Evolutionary conservation across 164 flowering plant genomes (phyloP).

Genomic region (Berberis thunbergii): DNA sequence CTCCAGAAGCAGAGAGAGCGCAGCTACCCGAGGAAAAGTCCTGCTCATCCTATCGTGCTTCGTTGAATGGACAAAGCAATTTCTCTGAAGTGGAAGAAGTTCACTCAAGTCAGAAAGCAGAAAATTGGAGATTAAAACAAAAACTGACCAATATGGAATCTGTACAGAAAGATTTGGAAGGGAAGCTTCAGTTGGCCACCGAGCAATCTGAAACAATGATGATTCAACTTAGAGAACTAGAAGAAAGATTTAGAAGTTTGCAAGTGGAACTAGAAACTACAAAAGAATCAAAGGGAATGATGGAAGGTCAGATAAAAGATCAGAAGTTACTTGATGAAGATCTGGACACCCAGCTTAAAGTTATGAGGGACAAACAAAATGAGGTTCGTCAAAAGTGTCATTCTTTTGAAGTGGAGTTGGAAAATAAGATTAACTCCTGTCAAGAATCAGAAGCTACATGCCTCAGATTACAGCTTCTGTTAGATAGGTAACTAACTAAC

Average conservation of each 20-base stretch:
- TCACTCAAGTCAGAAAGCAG: conserved; percentile 27
- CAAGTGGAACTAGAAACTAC: conserved; percentile 29
- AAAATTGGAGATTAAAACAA: conserved; percentile 30
- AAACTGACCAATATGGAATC: conserved; percentile 28
- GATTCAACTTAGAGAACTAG: conserved; percentile 37
- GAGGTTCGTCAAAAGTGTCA: conserved; percentile 53
- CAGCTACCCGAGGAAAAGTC: conserved; percentile 12
- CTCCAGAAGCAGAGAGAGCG: conserved; percentile 9
- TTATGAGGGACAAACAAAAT: conserved; percentile 45
- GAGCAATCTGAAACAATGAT: conserved; percentile 23
- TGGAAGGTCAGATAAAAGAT: conserved; percentile 59
- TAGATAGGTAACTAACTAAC: conserved; percentile 54
- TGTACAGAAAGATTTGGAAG: conserved; percentile 34
- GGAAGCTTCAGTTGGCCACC: conserved; percentile 28
- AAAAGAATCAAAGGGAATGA: conserved; percentile 34
- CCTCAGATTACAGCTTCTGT: conserved; percentile 78
- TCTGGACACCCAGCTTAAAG: conserved; percentile 65
- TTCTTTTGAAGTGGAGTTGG: conserved; percentile 65
- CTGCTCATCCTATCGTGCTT: conserved; percentile 6
- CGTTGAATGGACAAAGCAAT: conserved; percentile 12
- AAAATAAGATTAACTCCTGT: conserved; percentile 54
- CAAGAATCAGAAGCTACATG: conserved; percentile 75
- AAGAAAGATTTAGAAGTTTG: conserved; percentile 27
- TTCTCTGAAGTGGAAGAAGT: conserved; percentile 15
- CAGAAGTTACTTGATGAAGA: conserved; percentile 59